Conservation (phyloP, 306 rosid species). For the Quercus cerris region DNA sequence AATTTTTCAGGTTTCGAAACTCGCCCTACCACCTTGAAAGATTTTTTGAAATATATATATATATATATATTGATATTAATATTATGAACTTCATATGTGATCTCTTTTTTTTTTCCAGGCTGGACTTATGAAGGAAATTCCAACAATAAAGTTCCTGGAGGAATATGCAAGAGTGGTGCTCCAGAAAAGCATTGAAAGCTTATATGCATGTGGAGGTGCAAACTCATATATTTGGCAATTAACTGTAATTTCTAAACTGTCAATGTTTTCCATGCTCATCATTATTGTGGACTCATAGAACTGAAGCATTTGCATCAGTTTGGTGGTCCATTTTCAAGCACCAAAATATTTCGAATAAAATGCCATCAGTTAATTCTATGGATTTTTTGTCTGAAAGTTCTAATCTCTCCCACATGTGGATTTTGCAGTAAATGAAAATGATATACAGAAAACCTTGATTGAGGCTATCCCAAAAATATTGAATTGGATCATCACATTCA, state of each 20-base stretch:
- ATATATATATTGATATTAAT: too few species aligned
- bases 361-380: slow-evolving; percentile 5
- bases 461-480: slow-evolving; percentile 73
- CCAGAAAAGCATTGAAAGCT: slow-evolving; percentile 65
- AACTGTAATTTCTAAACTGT: neutral
- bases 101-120: slow-evolving; percentile 38
- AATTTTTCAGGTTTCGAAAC: slow-evolving; percentile 72
- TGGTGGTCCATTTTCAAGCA: neutral
- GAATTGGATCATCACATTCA: slow-evolving; percentile 69
- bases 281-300: neutral
- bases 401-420: slow-evolving; percentile 15
- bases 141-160: slow-evolving; percentile 59
- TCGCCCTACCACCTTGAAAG: slow-evolving; percentile 10
- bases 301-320: neutral
- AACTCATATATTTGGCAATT: neutral
- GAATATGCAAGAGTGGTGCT: slow-evolving; percentile 58
- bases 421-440: slow-evolving; percentile 63
- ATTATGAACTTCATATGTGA: slow-evolving; percentile 12
- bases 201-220: slow-evolving; percentile 89
- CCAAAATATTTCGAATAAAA: neutral
- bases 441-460: slow-evolving; percentile 54
- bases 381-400: slow-evolving; percentile 9
- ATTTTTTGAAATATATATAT: neutral
- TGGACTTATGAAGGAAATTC: slow-evolving; percentile 63
- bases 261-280: neutral